phyloP scores from a whole-genome alignment of 2,329 filamentous ascomycete genomes.

The Cladosporium sp. region DNA sequence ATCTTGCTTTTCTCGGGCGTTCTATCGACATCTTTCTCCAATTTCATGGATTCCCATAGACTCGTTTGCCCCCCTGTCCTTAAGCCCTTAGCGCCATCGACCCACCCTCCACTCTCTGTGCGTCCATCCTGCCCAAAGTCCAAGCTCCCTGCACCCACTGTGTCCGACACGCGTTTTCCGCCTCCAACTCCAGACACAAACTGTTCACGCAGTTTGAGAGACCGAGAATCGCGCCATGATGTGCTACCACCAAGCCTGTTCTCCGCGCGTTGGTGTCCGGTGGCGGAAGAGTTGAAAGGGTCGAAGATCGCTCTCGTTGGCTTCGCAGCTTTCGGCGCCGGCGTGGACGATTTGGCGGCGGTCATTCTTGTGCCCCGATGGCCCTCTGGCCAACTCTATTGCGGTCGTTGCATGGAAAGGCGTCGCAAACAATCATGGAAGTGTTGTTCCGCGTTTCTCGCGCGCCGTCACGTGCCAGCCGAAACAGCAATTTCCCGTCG shows the following conservation, averaged over 20 bases:
- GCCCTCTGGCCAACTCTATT: neutral
- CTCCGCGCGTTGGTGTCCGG: conserved; percentile 76
- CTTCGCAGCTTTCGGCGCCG: conserved; percentile 84
- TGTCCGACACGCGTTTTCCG: conserved; percentile 61
- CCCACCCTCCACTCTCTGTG: conserved; percentile 55
- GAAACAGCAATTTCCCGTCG: neutral
- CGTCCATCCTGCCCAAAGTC: conserved; percentile 54
- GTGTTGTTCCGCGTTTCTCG: conserved; percentile 2
- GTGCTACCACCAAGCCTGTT: conserved; percentile 61
- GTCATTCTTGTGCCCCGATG: neutral
- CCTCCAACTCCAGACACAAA: conserved; percentile 61
- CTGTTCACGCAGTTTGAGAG: conserved; percentile 68
- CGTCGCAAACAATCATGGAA: neutral
- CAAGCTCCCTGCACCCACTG: conserved; percentile 63
- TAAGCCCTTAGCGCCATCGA: conserved; percentile 49
- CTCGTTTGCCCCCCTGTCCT: conserved; percentile 50
- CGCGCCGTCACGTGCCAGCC: conserved; percentile 1
- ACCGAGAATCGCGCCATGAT: conserved; percentile 71
- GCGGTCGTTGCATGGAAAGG: neutral
- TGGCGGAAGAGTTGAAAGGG: conserved; percentile 93
- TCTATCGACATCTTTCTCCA: conserved; percentile 25
- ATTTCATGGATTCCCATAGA: conserved; percentile 35
- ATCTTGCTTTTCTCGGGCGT: conserved; percentile 26
- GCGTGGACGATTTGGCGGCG: neutral
- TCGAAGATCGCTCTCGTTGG: conserved; percentile 92